These are phyloP conservation scores for Saitozyma podzolica DNA, from an alignment of 768 basidiomycete species.

Conservation along the genomic window DNA sequence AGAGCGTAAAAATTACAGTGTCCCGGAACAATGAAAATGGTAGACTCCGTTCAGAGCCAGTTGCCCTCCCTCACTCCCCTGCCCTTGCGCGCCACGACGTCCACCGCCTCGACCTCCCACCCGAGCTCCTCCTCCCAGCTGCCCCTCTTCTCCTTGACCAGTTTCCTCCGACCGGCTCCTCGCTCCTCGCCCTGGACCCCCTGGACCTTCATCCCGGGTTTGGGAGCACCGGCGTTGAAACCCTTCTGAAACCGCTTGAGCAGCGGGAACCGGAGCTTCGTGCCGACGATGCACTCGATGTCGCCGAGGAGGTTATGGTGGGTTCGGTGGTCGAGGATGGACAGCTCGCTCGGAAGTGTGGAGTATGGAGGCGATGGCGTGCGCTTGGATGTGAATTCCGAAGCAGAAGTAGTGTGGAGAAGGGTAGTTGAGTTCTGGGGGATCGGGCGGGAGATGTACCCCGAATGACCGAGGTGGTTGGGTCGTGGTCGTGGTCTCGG, in stretches of 20 bases:
- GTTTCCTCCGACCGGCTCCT: conserved; percentile 10
- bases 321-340: conserved; percentile 29
- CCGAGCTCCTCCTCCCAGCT: conserved; percentile 22
- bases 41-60: conserved; percentile 20
- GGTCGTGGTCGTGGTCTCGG: neutral
- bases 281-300: conserved; percentile 37
- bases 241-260: conserved; percentile 2
- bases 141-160: conserved; percentile 20
- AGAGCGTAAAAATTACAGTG: too few species aligned
- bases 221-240: neutral
- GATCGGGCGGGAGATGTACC: neutral
- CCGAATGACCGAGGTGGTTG: neutral
- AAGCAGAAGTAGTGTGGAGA: neutral
- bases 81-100: conserved; percentile 8
- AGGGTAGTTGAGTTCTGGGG: neutral
- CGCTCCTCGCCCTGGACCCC: conserved; percentile 5
- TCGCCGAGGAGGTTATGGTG: conserved; percentile 29
- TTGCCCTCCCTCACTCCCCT: conserved; percentile 36
- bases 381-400: neutral
- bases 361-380: neutral
- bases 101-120: conserved; percentile 13
- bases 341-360: conserved; percentile 23
- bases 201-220: conserved; percentile 3
- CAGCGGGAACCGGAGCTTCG: conserved; percentile 37
- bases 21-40: too few species aligned